Evolutionary conservation across 768 basidiomycete genomes (phyloP).

Genomic region (Favolaschia claudopus): DNA sequence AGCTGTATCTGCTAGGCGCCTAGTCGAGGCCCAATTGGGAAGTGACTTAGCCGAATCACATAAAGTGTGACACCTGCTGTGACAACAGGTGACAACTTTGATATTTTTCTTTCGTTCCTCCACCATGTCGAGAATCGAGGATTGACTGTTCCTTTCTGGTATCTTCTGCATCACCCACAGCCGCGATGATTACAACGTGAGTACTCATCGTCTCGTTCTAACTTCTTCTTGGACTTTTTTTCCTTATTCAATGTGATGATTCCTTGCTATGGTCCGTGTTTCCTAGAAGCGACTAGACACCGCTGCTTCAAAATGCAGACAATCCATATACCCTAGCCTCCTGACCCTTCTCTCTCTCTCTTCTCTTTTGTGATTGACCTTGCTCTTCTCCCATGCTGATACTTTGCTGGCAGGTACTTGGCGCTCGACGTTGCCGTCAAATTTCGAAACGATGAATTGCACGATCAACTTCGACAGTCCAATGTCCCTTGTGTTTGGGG

Average conservation of each 20-base stretch:
- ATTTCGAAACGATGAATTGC: too few species aligned
- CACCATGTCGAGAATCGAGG: too few species aligned
- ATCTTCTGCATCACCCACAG: not conserved
- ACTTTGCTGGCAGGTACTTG: not conserved
- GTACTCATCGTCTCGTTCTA: not conserved
- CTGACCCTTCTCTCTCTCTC: constrained; percentile 55
- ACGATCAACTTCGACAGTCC: too few species aligned
- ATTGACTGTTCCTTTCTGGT: too few species aligned
- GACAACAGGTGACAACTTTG: too few species aligned
- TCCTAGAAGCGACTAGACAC: constrained; percentile 95
- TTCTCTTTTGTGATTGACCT: not conserved
- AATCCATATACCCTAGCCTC: constrained; percentile 69
- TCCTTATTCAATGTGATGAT: constrained; percentile 63
- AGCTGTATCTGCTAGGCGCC: too few species aligned
- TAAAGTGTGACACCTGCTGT: too few species aligned
- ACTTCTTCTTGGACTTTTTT: not conserved
- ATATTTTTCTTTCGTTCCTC: too few species aligned
- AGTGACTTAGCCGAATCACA: too few species aligned
- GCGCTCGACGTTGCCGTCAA: too few species aligned
- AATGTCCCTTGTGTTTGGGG: too few species aligned
- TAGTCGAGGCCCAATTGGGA: too few species aligned
- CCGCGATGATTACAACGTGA: constrained; percentile 8
- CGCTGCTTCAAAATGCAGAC: constrained; percentile 81
- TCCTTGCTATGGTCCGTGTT: constrained; percentile 93
- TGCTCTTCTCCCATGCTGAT: not conserved